Evolutionary conservation across 2,329 filamentous ascomycete species (phyloP).

Genomic region (Fusarium albosuccineum): DNA sequence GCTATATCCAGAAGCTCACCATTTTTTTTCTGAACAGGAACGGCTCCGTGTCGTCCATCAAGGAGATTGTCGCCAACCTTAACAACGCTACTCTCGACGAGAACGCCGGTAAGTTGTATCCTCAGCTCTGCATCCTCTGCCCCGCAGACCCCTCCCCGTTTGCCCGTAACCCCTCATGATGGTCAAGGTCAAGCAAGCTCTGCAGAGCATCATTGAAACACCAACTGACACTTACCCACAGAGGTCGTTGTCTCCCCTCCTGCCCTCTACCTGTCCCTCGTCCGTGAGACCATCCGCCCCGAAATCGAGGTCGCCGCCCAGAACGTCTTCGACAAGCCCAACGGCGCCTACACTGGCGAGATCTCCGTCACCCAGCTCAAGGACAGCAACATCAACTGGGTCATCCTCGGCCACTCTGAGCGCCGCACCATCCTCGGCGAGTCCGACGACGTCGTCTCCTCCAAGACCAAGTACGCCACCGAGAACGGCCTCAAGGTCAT

Average conservation of each 20-base stretch:
- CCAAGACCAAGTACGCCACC: conserved; percentile 93
- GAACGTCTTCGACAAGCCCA: conserved; percentile 97
- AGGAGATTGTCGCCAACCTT: conserved; percentile 88
- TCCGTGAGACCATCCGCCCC: conserved; percentile 81
- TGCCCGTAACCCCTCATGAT: conserved; percentile 25
- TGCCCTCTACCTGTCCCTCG: conserved; percentile 88
- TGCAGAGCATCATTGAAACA: neutral
- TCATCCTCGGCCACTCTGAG: conserved; percentile 94
- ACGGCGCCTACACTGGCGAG: conserved; percentile 97
- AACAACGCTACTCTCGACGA: conserved; percentile 86
- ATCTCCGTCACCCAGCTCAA: conserved; percentile 92
- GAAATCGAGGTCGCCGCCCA: conserved; percentile 91
- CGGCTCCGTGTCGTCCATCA: conserved; percentile 89
- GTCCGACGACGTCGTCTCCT: conserved; percentile 85
- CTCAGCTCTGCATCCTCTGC: conserved; percentile 1
- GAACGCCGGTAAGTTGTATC: conserved; percentile 72
- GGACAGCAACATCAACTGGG: conserved; percentile 90
- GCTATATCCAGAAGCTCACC: conserved; percentile 30
- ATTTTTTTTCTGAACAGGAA: conserved; percentile 73
- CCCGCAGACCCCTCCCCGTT: conserved; percentile 13
- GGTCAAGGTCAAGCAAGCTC: too few species aligned
- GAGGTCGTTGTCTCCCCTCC: conserved; percentile 97
- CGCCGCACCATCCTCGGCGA: conserved; percentile 91
- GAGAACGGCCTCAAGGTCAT: conserved; percentile 91
- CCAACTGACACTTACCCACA: conserved; percentile 51